phyloP scores from a whole-genome alignment of 164 flowering plant genomes.

The Cinnamomum micranthum region DNA sequence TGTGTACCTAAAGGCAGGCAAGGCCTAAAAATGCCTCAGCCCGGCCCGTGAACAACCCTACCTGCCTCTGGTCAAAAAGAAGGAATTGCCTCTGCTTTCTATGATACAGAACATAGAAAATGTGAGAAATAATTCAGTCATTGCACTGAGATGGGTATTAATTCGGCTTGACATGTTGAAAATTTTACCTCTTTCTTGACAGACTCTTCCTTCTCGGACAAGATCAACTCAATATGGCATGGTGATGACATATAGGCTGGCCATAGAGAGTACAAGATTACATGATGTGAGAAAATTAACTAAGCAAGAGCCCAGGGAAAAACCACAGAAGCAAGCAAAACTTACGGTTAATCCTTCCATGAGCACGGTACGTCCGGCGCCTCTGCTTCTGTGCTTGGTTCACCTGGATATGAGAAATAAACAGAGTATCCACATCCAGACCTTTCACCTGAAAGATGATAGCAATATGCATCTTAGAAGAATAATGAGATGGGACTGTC shows the following conservation, averaged over 20 bases:
- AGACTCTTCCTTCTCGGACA: slow-evolving; percentile 85
- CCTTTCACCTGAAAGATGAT: slow-evolving; percentile 61
- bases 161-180: background rate
- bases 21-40: background rate
- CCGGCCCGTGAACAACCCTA: background rate
- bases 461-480: background rate
- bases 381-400: slow-evolving; percentile 90
- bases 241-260: slow-evolving; percentile 95
- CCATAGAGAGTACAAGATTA: background rate
- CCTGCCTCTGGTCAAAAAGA: background rate
- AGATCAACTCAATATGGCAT: slow-evolving; percentile 82
- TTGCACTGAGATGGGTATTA: background rate
- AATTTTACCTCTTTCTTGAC: slow-evolving; percentile 49
- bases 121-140: background rate
- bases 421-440: slow-evolving; percentile 75
- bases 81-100: background rate
- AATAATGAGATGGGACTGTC: no score
- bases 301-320: background rate
- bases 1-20: no score
- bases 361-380: slow-evolving; percentile 87
- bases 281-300: background rate
- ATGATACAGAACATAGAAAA: background rate
- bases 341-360: slow-evolving; percentile 88
- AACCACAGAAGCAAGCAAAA: background rate
- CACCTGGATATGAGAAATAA: slow-evolving; percentile 75